These are phyloP conservation scores for Hebeloma cylindrosporum DNA, from an alignment of 768 basidiomycete species.

Conservation along the genomic window DNA sequence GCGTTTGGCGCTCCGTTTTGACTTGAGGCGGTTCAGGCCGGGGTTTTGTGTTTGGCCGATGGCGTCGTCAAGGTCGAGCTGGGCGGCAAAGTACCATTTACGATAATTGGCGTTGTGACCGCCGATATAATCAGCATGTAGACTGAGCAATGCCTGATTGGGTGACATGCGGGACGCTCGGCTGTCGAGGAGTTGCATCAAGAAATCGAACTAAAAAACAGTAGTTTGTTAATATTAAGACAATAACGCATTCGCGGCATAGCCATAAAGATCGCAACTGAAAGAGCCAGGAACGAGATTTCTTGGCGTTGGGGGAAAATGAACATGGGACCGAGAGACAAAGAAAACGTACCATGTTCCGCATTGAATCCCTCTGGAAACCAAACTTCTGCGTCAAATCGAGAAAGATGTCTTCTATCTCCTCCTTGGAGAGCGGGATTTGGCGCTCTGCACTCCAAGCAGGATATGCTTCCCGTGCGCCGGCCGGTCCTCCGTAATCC, in stretches of 20 bases:
- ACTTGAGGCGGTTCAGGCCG: conserved; percentile 80
- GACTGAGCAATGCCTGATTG: conserved; percentile 88
- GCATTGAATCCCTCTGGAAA: conserved; percentile 93
- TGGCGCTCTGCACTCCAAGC: conserved; percentile 92
- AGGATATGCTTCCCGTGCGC: conserved; percentile 82
- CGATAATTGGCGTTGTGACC: conserved; percentile 98
- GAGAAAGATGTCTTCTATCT: conserved; percentile 97
- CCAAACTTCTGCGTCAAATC: conserved; percentile 99
- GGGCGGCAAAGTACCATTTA: conserved; percentile 99
- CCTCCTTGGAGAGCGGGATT: conserved; percentile 98
- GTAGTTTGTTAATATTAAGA: conserved; percentile 13
- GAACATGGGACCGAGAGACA: background rate
- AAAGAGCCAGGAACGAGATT: too few species aligned
- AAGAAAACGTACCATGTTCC: conserved; percentile 73
- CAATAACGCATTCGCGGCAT: too few species aligned
- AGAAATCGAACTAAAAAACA: conserved; percentile 81
- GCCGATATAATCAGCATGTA: conserved; percentile 99
- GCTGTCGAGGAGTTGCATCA: conserved; percentile 97
- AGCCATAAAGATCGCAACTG: too few species aligned
- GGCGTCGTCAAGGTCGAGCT: conserved; percentile 97
- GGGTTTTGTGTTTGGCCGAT: conserved; percentile 92
- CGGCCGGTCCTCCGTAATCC: conserved; percentile 56
- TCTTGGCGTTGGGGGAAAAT: too few species aligned
- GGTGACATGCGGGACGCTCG: conserved; percentile 97
- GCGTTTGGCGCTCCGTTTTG: conserved; percentile 54